A percentile compares a stretch with the other conserved stretches of the same genome.
Conservation (phyloP, 352 stramenopile species). For the Peronospora belbahrii region DNA sequence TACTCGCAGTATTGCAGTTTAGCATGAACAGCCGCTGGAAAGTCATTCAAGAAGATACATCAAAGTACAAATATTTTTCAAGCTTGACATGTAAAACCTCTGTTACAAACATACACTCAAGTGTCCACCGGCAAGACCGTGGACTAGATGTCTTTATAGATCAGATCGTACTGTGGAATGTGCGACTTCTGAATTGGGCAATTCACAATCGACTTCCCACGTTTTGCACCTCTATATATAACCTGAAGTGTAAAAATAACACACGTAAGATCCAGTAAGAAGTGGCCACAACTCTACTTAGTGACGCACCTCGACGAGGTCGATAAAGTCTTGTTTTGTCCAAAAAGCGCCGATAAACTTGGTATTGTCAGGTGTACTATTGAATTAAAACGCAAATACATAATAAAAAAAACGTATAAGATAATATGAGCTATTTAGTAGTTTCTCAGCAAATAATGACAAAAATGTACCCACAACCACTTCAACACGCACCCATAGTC, state of each 20-base stretch:
- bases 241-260: conserved; percentile 32
- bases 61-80: conserved; percentile 55
- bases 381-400: neutral
- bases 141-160: conserved; percentile 77
- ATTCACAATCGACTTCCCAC: conserved; percentile 73
- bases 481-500: conserved; percentile 63
- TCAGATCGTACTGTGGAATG: conserved; percentile 75
- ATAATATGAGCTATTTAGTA: neutral
- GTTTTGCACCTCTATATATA: conserved; percentile 72
- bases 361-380: conserved; percentile 75
- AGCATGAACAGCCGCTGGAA: conserved; percentile 26
- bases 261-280: neutral
- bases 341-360: conserved; percentile 85
- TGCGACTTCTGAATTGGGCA: conserved; percentile 70
- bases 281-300: neutral
- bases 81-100: conserved; percentile 35
- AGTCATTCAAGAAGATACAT: conserved; percentile 48
- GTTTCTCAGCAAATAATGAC: neutral
- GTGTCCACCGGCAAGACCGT: conserved; percentile 1
- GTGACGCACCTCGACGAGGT: conserved; percentile 68
- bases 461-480: neutral
- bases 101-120: conserved; percentile 24
- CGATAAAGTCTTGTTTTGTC: conserved; percentile 73
- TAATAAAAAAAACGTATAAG: neutral
- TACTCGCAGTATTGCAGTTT: conserved; percentile 17